Percentiles rank a stretch among this genome's conserved stretches.
These are phyloP conservation scores for Diaporthe destruens DNA, from an alignment of 2,329 filamentous ascomycete species.

Conservation along the genomic window DNA sequence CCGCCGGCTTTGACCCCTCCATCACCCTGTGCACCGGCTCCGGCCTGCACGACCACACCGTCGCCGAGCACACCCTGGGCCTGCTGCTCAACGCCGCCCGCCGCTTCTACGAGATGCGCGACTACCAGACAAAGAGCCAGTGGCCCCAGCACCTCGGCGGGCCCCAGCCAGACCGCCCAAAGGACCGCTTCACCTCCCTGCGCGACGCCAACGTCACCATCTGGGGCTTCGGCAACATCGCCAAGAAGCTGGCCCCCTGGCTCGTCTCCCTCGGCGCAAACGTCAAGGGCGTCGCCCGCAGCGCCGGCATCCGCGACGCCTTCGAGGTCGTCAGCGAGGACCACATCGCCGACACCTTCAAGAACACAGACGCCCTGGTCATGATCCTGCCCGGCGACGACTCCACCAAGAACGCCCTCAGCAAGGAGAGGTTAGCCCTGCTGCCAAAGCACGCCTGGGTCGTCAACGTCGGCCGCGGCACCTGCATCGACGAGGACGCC, in stretches of 20 bases:
- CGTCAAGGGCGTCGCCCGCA: constrained; percentile 70
- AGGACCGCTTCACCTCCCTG: constrained; percentile 66
- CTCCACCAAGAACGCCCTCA: constrained; percentile 67
- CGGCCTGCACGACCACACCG: constrained; percentile 73
- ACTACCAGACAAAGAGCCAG: constrained; percentile 67
- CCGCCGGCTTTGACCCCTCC: constrained; percentile 68
- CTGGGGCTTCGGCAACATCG: constrained; percentile 78
- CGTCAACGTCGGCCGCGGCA: constrained; percentile 61
- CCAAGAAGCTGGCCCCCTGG: constrained; percentile 69
- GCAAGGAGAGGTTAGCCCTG: constrained; percentile 63
- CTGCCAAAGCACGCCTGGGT: constrained; percentile 70
- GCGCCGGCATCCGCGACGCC: constrained; percentile 68
- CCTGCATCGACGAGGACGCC: constrained; percentile 52
- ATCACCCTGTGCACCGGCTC: constrained; percentile 71
- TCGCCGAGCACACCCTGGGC: constrained; percentile 74
- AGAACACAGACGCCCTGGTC: constrained; percentile 72
- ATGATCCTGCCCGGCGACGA: constrained; percentile 74
- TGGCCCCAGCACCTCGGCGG: constrained; percentile 75
- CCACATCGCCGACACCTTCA: constrained; percentile 64
- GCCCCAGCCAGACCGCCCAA: constrained; percentile 68
- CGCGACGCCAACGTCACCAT: constrained; percentile 69
- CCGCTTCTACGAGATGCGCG: constrained; percentile 72
- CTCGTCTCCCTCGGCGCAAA: constrained; percentile 67
- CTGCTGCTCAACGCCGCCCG: constrained; percentile 68
- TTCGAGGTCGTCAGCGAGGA: constrained; percentile 70